Evolutionary conservation across 2,329 filamentous ascomycete genomes (phyloP).

Genomic region (Leptographium lundbergii): DNA sequence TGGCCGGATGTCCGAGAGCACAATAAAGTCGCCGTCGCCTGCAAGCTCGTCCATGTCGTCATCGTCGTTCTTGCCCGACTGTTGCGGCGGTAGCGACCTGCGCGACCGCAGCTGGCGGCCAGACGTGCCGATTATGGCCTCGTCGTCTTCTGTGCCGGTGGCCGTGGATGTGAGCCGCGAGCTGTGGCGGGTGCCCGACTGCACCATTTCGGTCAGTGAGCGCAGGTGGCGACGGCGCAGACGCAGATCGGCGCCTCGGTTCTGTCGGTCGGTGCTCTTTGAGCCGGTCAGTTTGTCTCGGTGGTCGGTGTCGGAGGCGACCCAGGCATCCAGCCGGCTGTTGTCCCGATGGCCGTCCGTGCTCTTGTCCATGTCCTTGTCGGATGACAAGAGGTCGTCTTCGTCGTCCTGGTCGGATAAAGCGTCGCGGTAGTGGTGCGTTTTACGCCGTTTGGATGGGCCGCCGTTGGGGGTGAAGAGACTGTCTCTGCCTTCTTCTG

Average conservation of each 20-base stretch:
- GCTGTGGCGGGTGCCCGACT: constrained; percentile 4
- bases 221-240: constrained; percentile 1
- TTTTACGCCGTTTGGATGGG: constrained; percentile 5
- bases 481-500: neutral
- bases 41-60: constrained; percentile 19
- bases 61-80: neutral
- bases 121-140: neutral
- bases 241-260: neutral
- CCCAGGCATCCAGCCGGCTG: neutral
- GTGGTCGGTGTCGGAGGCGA: neutral
- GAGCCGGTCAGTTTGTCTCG: neutral
- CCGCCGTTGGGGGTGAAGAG: neutral
- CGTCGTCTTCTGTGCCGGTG: neutral
- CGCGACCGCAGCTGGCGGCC: constrained; percentile 5
- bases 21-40: constrained; percentile 16
- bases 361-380: constrained; percentile 2
- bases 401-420: neutral
- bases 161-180: constrained; percentile 4
- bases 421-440: constrained; percentile 1
- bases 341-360: neutral
- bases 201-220: neutral
- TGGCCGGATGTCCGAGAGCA: constrained; percentile 16
- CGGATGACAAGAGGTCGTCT: neutral
- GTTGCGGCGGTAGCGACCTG: neutral
- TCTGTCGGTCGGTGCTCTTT: neutral